Evolutionary conservation across 176 grass and related monocot genomes (phyloP).

Genomic region (Elymus sibiricus): DNA sequence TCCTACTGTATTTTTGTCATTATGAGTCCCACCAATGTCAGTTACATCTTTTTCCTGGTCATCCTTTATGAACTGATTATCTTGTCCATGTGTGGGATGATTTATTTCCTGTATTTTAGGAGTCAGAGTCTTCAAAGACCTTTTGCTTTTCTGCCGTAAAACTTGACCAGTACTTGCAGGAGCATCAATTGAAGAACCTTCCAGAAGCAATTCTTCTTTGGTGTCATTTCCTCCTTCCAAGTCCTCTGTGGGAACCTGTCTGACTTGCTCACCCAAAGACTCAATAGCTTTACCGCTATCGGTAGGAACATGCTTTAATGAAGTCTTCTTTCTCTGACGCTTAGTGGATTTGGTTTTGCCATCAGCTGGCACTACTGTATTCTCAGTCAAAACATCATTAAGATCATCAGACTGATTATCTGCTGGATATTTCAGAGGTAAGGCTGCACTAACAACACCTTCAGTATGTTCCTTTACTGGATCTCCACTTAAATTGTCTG

Average conservation of each 20-base stretch:
- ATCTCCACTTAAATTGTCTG: constrained; percentile 8
- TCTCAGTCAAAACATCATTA: constrained; percentile 30
- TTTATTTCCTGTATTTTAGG: constrained; percentile 19
- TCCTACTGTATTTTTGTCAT: constrained; percentile 23
- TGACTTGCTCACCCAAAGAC: constrained; percentile 24
- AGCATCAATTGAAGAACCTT: constrained; percentile 16
- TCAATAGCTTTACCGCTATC: constrained; percentile 2
- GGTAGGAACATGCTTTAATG: constrained; percentile 23
- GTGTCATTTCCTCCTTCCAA: constrained; percentile 9
- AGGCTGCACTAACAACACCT: constrained; percentile 20
- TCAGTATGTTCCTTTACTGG: constrained; percentile 5
- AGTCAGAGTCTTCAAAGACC: background rate
- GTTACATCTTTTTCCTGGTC: constrained; percentile 15
- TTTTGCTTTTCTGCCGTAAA: constrained; percentile 32
- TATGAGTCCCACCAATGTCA: background rate
- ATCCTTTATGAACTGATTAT: constrained; percentile 1
- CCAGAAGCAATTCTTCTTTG: constrained; percentile 22
- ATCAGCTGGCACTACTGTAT: constrained; percentile 19
- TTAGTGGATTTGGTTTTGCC: constrained; percentile 32
- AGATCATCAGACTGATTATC: constrained; percentile 24
- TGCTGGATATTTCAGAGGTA: constrained; percentile 26
- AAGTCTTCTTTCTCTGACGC: constrained; percentile 34
- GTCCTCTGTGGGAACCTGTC: constrained; percentile 21
- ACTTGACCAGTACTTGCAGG: constrained; percentile 11
- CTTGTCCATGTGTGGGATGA: constrained; percentile 19